These are phyloP conservation scores for Amanita subjunquillea DNA, from an alignment of 768 basidiomycete species.

Conservation along the genomic window DNA sequence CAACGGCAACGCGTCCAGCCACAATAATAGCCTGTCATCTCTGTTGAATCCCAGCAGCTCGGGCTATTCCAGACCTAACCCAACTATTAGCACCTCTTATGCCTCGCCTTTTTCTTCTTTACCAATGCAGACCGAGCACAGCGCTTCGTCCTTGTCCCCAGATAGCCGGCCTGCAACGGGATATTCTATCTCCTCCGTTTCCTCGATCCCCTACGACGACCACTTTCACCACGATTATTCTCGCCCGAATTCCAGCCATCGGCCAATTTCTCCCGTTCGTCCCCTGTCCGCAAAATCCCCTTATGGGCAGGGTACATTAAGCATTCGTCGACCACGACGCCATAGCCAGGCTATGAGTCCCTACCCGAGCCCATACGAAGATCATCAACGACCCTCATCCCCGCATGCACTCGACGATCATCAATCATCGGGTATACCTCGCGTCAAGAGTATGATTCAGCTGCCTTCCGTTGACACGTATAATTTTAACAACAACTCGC, in stretches of 20 bases:
- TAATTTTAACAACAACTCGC: slow-evolving; percentile 46
- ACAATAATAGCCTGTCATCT: slow-evolving; percentile 69
- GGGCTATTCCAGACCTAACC: slow-evolving; percentile 48
- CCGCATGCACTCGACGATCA: slow-evolving; percentile 57
- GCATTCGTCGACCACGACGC: slow-evolving; percentile 63
- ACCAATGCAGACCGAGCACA: slow-evolving; percentile 58
- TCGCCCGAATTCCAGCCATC: slow-evolving; percentile 65
- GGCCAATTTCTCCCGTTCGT: slow-evolving; percentile 58
- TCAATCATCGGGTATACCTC: slow-evolving; percentile 42
- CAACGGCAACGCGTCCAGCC: slow-evolving; percentile 46
- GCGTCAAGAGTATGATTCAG: slow-evolving; percentile 79
- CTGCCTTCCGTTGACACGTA: slow-evolving; percentile 66
- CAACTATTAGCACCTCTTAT: slow-evolving; percentile 67
- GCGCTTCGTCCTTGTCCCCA: slow-evolving; percentile 68
- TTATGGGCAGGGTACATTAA: slow-evolving; percentile 36
- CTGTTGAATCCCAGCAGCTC: slow-evolving; percentile 64
- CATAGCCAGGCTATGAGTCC: slow-evolving; percentile 85
- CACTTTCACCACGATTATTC: slow-evolving; percentile 52
- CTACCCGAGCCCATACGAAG: slow-evolving; percentile 76
- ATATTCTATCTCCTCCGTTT: slow-evolving; percentile 78
- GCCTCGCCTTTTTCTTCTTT: slow-evolving; percentile 60
- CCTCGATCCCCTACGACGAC: slow-evolving; percentile 60
- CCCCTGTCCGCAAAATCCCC: slow-evolving; percentile 61
- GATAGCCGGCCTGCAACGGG: slow-evolving; percentile 82
- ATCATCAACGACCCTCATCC: slow-evolving; percentile 58